Base-by-base conservation (phyloP, 495 filamentous ascomycete genomes). In the Cryomyces minteri region DNA sequence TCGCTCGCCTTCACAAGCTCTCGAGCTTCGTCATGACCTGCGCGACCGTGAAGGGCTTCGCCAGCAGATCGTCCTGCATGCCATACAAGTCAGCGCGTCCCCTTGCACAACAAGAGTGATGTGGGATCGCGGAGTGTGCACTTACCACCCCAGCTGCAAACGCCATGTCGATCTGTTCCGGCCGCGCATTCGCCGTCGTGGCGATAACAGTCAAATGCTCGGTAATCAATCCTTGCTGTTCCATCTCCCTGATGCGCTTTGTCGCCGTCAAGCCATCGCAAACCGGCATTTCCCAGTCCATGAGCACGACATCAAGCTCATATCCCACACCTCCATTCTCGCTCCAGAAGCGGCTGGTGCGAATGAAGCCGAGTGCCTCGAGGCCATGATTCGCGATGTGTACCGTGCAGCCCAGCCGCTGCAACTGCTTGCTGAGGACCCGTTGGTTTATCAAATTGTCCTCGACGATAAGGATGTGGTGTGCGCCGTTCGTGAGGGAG, bases 401-500 rank as follows among this genome's bases (percentile, higher is more conserved):
- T 25, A 52, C 50, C 4, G 8, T 42, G 41, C 36, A 49, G 14
- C 44, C 41, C 9, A 34, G 36, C 6, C 9, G 39, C 11, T 32
- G 25, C 5, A 55, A 43, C 39, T 49, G 46, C 31, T 52, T 48
- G 4, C 39, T 33, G 2, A 55, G 40, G 30, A 55, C 46, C 6
- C 38, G 39, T 33, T 55, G 52, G 31, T 55, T 55, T 3, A 55
- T 44, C 5, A 55, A 38, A 32, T 55, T 55, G 39, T 55, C 52
- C 36, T 55, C 50, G 4, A 52, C 49, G 11, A 52, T 18, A 10
- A 55, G 39, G 25, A 55, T 31, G 3, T 37, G 34, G 9, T 9
- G 3, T 3, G 34, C 11, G 28, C 7, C 10, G 4, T 44, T 44
- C n/a, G 9, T 1, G 42, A 10, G 3, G 34, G 12, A 12, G 34